A percentile compares a stretch with the other conserved stretches of the same genome.
Evolutionary conservation across 495 filamentous ascomycete genomes (phyloP).

Genomic region (Penicillium argentinense): DNA sequence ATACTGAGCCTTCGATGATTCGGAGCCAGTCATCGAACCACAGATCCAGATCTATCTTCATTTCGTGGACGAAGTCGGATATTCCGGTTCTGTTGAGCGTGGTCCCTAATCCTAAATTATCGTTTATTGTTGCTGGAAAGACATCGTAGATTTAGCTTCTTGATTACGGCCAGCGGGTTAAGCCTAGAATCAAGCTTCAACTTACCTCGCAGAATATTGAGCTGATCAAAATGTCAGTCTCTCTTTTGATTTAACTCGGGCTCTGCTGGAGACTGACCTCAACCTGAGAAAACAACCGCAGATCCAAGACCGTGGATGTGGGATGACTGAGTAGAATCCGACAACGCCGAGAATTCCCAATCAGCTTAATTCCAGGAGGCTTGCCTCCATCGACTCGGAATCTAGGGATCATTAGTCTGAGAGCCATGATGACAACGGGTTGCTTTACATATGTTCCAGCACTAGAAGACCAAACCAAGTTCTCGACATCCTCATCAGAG

Average conservation of each 20-base stretch:
- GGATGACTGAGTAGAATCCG: constrained; percentile 45
- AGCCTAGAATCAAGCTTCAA: too few relatives aligned
- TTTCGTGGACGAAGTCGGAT: constrained; percentile 41
- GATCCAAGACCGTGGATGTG: constrained; percentile 42
- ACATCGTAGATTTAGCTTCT: neutral
- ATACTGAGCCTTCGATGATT: constrained; percentile 29
- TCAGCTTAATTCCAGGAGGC: constrained; percentile 41
- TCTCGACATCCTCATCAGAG: constrained; percentile 39
- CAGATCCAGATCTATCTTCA: constrained; percentile 45
- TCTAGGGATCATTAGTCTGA: constrained; percentile 26
- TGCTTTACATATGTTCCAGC: constrained; percentile 45
- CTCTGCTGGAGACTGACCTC: constrained; percentile 38
- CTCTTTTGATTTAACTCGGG: neutral
- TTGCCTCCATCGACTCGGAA: constrained; percentile 54
- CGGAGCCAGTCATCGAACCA: constrained; percentile 51
- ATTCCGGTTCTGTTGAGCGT: constrained; percentile 28
- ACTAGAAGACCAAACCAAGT: constrained; percentile 50
- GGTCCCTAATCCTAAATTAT: constrained; percentile 22
- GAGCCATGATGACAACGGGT: too few relatives aligned
- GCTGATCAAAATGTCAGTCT: constrained; percentile 24
- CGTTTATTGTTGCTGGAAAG: constrained; percentile 34
- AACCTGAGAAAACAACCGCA: constrained; percentile 52
- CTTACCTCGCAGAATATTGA: constrained; percentile 45
- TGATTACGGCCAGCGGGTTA: too few relatives aligned
- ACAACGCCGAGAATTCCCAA: constrained; percentile 40